Percentiles rank a stretch among this genome's conserved stretches.
Evolutionary conservation across 1,284 basidiomycete genomes (phyloP).

Genomic region (Marasmius tenuissimus): DNA sequence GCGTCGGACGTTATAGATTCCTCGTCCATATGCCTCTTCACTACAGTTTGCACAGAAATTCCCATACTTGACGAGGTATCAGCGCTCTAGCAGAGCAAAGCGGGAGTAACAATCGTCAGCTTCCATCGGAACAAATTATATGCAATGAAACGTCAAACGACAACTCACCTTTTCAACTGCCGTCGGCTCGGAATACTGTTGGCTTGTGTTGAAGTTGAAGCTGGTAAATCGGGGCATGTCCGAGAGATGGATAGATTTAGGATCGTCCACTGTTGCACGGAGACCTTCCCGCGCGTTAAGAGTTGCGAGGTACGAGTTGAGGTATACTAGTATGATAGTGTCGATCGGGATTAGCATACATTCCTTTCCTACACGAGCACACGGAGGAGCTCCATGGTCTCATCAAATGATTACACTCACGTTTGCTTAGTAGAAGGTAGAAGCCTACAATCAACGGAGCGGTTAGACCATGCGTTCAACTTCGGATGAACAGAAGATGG

Average conservation of each 20-base stretch:
- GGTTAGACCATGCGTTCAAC: background rate
- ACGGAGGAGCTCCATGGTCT: background rate
- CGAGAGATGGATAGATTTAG: constrained; percentile 43
- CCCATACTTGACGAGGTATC: background rate
- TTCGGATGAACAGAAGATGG: background rate
- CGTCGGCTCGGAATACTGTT: constrained; percentile 2
- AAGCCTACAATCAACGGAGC: constrained; percentile 32
- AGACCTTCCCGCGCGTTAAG: constrained; percentile 44
- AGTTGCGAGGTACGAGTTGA: constrained; percentile 40
- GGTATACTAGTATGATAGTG: constrained; percentile 29
- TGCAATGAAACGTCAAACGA: background rate
- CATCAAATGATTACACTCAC: constrained; percentile 29
- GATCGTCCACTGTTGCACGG: constrained; percentile 33
- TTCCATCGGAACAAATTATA: background rate
- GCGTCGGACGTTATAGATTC: background rate
- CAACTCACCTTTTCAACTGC: constrained; percentile 2
- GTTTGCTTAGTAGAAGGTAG: constrained; percentile 50
- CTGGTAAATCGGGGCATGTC: constrained; percentile 8
- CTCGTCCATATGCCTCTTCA: background rate
- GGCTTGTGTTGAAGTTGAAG: background rate
- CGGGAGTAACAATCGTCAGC: background rate
- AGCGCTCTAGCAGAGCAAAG: background rate
- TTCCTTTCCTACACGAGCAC: no score
- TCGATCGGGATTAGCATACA: background rate
- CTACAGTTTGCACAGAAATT: background rate